A percentile compares a stretch with the other conserved stretches of the same genome.
Evolutionary conservation across 306 rosid genomes (phyloP).

Genomic region (Cucurbita moschata): DNA sequence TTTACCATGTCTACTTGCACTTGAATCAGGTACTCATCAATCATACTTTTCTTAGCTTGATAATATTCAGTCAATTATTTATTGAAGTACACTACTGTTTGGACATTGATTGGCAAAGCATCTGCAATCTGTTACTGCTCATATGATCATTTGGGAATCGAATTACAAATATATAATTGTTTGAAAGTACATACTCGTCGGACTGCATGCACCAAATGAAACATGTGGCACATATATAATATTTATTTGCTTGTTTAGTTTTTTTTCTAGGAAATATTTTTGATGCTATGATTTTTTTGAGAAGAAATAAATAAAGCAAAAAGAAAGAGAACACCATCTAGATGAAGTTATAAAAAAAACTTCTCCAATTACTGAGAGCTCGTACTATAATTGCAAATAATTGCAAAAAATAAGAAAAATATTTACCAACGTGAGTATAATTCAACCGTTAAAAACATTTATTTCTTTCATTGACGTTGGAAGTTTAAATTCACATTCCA

Average conservation of each 20-base stretch:
- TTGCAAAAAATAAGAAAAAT: neutral
- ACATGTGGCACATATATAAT: neutral
- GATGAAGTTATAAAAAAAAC: too few species aligned
- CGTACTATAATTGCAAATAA: neutral
- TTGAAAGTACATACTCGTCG: neutral
- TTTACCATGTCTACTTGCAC: slow-evolving; percentile 81
- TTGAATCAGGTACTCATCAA: slow-evolving; percentile 53
- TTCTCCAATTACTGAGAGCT: neutral
- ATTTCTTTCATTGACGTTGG: too few species aligned
- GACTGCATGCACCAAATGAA: neutral
- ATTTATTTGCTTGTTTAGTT: neutral
- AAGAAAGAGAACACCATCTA: too few species aligned
- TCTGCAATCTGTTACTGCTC: neutral
- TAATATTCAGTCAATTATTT: neutral
- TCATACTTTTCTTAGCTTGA: neutral
- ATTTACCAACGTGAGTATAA: too few species aligned
- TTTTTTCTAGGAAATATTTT: neutral
- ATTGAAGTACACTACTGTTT: neutral
- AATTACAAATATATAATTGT: neutral
- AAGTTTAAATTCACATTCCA: too few species aligned
- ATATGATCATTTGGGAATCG: neutral
- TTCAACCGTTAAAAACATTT: too few species aligned
- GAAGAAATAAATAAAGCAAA: neutral
- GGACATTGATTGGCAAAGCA: neutral
- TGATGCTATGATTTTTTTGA: neutral